These are phyloP conservation scores for Erysimum cheiranthoides DNA, from an alignment of 345 rosid genomes.

Conservation along the genomic window DNA sequence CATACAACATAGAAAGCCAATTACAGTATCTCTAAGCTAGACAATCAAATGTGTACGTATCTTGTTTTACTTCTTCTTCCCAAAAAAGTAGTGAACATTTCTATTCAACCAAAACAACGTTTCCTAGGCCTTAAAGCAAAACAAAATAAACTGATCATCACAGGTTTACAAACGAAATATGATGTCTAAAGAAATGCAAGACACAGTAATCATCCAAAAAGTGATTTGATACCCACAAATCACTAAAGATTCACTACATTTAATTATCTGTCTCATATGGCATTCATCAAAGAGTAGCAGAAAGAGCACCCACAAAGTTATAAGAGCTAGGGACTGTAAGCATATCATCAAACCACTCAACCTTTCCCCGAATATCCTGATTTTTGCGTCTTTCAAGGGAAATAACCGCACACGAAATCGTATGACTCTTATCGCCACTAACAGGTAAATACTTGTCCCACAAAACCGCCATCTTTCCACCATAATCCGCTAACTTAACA, in stretches of 20 bases:
- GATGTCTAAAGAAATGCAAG: not conserved
- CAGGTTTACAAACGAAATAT: not conserved
- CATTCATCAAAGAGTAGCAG: slow-evolving; percentile 37
- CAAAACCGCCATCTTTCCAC: slow-evolving; percentile 70
- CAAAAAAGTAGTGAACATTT: not conserved
- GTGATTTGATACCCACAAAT: not conserved
- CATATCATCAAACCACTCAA: slow-evolving; percentile 58
- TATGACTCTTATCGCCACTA: slow-evolving; percentile 40
- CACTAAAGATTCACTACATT: not conserved
- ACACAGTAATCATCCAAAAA: not conserved
- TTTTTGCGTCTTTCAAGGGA: slow-evolving; percentile 48
- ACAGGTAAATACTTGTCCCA: slow-evolving; percentile 54
- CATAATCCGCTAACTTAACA: slow-evolving; percentile 39
- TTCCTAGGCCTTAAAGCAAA: not conserved
- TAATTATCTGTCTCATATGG: not conserved
- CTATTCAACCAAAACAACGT: not conserved
- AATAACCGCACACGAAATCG: slow-evolving; percentile 67
- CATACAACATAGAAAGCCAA: no score
- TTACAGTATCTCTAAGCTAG: no score
- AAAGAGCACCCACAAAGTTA: slow-evolving; percentile 54
- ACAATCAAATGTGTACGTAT: not conserved
- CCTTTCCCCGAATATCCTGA: slow-evolving; percentile 58
- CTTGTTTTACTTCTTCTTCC: not conserved
- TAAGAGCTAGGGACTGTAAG: slow-evolving; percentile 51
- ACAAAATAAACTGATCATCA: not conserved